These are phyloP conservation scores for Lenwebbia sp. DNA, from an alignment of 345 rosid species.

Conservation along the genomic window DNA sequence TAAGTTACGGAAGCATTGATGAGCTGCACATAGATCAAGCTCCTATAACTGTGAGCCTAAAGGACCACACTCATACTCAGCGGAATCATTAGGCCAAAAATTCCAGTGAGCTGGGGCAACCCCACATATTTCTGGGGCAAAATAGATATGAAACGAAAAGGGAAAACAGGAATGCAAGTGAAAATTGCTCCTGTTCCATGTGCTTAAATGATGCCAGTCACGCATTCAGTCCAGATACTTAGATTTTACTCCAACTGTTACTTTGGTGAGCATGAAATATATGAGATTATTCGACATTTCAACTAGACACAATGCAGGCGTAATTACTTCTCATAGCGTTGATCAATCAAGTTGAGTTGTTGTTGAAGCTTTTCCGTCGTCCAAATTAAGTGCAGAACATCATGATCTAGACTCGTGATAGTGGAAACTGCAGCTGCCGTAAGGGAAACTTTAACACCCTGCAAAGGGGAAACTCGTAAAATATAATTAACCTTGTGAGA, in stretches of 20 bases:
- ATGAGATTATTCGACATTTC: neutral
- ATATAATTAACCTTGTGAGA: neutral
- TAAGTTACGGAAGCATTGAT: neutral
- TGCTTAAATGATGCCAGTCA: neutral
- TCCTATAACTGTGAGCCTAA: neutral
- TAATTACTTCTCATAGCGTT: slow-evolving; percentile 51
- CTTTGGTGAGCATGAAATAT: neutral
- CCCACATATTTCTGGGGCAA: neutral
- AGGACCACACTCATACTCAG: neutral
- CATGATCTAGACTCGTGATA: slow-evolving; percentile 55
- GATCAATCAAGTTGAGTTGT: slow-evolving; percentile 61
- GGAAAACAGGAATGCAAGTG: neutral
- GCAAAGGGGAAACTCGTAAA: slow-evolving; percentile 2
- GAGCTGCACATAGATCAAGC: neutral
- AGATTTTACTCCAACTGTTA: neutral
- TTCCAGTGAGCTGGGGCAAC: neutral
- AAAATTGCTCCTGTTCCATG: neutral
- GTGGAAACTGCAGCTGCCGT: slow-evolving; percentile 36
- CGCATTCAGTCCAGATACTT: neutral
- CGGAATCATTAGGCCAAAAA: neutral
- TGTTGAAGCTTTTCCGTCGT: slow-evolving; percentile 80
- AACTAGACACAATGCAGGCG: neutral
- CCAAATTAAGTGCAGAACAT: slow-evolving; percentile 65
- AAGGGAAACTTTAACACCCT: slow-evolving; percentile 83
- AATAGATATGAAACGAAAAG: neutral